These are phyloP conservation scores for Panaeolus cyanescens DNA, from an alignment of 768 basidiomycete species.

Conservation along the genomic window DNA sequence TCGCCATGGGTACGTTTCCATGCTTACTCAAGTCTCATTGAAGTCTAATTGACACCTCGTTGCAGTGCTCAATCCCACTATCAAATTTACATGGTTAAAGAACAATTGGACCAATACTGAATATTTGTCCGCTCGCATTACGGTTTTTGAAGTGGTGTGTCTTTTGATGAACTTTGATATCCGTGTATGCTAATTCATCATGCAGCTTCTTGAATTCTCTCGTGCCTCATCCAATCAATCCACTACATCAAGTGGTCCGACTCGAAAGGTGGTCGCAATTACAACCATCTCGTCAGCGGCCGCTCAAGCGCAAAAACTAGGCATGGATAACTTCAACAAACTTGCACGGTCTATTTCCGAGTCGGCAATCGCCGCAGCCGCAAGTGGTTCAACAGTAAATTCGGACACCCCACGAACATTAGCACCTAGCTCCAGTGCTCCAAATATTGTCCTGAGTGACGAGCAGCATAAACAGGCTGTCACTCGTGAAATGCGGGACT, in stretches of 20 bases:
- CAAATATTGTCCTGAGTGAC: too few relatives aligned
- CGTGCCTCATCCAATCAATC: too few relatives aligned
- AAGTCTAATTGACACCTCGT: background rate
- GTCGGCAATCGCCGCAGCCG: too few relatives aligned
- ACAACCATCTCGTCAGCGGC: background rate
- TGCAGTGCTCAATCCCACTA: background rate
- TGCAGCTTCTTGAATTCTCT: too few relatives aligned
- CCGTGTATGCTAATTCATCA: too few relatives aligned
- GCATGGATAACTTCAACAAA: background rate
- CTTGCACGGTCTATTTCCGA: background rate
- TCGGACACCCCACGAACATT: background rate
- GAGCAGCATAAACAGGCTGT: background rate
- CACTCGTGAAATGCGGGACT: background rate
- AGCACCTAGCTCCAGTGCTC: background rate
- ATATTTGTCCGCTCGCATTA: too few relatives aligned
- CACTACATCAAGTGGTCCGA: too few relatives aligned
- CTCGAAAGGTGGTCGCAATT: too few relatives aligned
- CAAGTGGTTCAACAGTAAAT: background rate
- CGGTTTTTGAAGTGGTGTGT: too few relatives aligned
- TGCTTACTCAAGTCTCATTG: background rate
- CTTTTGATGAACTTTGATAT: too few relatives aligned
- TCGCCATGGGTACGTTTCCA: slow-evolving; percentile 6
- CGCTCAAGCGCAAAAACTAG: background rate
- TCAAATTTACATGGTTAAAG: slow-evolving; percentile 7
- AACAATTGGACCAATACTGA: too few relatives aligned